Evolutionary conservation across 1,284 basidiomycete species (phyloP).

Genomic region (Anthracocystis setariae): DNA sequence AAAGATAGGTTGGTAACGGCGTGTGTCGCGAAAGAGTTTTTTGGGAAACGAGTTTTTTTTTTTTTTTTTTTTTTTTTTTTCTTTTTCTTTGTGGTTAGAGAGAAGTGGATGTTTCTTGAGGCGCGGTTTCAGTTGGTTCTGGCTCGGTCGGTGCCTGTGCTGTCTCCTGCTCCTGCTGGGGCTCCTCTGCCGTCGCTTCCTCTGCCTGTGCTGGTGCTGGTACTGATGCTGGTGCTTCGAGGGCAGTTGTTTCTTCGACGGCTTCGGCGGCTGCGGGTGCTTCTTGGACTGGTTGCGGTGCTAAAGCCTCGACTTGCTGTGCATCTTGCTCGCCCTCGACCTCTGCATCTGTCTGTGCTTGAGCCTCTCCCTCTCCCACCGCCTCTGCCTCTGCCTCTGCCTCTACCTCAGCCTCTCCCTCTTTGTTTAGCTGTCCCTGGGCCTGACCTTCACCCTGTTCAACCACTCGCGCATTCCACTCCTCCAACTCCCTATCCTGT

Average conservation of each 20-base stretch:
- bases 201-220: too few species aligned
- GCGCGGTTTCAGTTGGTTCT: neutral
- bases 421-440: neutral
- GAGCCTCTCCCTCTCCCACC: neutral
- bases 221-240: neutral
- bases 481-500: slow-evolving; percentile 11
- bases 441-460: slow-evolving; percentile 3
- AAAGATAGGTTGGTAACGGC: too few species aligned
- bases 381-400: neutral
- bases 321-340: too few species aligned
- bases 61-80: too few species aligned
- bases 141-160: neutral
- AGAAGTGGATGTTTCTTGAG: neutral
- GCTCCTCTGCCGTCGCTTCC: neutral
- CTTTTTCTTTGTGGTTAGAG: too few species aligned
- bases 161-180: neutral
- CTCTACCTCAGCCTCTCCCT: neutral
- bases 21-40: too few species aligned
- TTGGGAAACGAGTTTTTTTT: too few species aligned
- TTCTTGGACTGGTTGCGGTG: too few species aligned
- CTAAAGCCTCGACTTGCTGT: too few species aligned
- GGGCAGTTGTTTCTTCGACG: too few species aligned
- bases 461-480: slow-evolving; percentile 3
- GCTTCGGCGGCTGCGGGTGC: neutral
- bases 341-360: neutral